These are phyloP conservation scores for Pyrenopolyporus hunteri DNA, from an alignment of 495 filamentous ascomycete species.

Conservation along the genomic window DNA sequence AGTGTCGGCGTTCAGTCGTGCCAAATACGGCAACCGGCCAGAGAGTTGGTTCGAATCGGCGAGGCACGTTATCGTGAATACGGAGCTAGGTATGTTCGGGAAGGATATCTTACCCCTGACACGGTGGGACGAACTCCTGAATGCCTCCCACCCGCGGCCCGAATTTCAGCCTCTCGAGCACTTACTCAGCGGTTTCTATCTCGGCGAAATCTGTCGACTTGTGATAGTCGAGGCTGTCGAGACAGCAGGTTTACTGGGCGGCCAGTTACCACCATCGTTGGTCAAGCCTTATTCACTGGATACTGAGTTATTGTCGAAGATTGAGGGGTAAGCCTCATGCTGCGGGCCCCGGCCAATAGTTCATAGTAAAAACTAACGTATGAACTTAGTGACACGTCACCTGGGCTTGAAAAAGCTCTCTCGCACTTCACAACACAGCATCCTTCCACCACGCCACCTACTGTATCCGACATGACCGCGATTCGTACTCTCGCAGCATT, in stretches of 20 bases:
- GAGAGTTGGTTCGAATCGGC: constrained; percentile 62
- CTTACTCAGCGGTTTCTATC: constrained; percentile 79
- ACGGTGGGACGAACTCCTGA: constrained; percentile 72
- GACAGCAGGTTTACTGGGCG: constrained; percentile 60
- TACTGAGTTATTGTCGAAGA: constrained; percentile 64
- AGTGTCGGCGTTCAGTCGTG: constrained; percentile 55
- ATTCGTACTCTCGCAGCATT: constrained; percentile 60
- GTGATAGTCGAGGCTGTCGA: constrained; percentile 68
- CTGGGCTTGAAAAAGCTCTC: constrained; percentile 41
- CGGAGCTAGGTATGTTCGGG: constrained; percentile 83
- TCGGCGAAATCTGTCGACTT: constrained; percentile 79
- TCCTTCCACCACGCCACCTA: constrained; percentile 50
- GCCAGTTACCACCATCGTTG: constrained; percentile 60
- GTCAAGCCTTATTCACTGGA: constrained; percentile 63
- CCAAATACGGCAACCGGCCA: constrained; percentile 58
- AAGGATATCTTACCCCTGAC: constrained; percentile 72
- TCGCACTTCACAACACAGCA: constrained; percentile 51
- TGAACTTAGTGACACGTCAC: constrained; percentile 44
- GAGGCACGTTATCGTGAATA: constrained; percentile 74
- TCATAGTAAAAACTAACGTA: constrained; percentile 22
- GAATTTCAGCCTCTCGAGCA: constrained; percentile 88
- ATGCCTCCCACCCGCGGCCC: constrained; percentile 68
- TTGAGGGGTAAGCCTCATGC: constrained; percentile 58
- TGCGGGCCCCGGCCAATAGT: neutral
- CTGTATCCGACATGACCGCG: constrained; percentile 55